Base-by-base conservation (phyloP, 2,329 filamentous ascomycete species). In the Monascus ruber region DNA sequence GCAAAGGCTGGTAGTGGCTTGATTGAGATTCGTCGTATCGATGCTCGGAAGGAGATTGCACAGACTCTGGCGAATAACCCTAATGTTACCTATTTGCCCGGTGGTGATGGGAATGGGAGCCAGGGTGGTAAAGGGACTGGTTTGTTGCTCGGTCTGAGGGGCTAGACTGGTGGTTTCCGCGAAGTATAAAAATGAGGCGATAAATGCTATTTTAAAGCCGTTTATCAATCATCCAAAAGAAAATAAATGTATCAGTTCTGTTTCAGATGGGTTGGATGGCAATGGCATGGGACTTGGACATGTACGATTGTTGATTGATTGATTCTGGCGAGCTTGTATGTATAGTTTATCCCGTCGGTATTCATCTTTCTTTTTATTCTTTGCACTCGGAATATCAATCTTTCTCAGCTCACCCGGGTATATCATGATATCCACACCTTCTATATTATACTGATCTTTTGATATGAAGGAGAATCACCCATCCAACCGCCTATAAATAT, bases 1-100 rank as follows among this genome's bases (percentile, higher is more conserved):
- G 81, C 85, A 51, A 95, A 93, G 79, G 77, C 79, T 42, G 91
- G 91, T 50, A 89, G 94, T 64, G 91, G 91, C 33, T 72, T 98
- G 55, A 84, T 98, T 50, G 80, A 91, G 77, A 96, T 98, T 65
- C 75, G 91, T 72, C 83, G 89, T 72, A 95, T 98, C 57, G 91
- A 98, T 72, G 93, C 91, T 9, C 88, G 85, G 61, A 85, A 82
- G 64, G 93, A 98, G 56, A 95, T 98, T 66, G 91, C 91, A 6
- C 78, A 87, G 66, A 89, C 88, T 50, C 68, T 98, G 57, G 79
- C 89, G 17, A 70, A 71, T 43, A 98, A 98, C 69, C 88, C 91
- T 44, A 96, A 98, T 55, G 88, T 98, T 39, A 88, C 87, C 35
- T 98, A 98, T 65, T 68, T 98, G 47, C 91, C 91, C 3, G 78